Evolutionary conservation across 257 asterid genomes (phyloP), one percentile per base, ranked within the genome.

Genomic region (Rhazya stricta): DNA sequence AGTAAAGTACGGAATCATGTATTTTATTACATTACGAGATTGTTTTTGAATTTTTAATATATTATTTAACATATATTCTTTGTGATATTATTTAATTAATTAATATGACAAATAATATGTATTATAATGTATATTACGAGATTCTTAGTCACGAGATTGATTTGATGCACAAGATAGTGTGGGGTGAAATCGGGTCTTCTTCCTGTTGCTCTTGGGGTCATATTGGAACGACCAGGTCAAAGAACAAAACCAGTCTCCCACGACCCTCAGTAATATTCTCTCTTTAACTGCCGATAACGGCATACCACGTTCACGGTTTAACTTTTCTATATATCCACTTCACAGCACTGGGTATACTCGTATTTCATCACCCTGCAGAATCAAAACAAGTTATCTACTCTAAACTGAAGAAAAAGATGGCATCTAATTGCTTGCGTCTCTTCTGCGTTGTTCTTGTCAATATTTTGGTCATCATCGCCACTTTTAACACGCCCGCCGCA

Each of bases 401-500:
- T n/a, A 8, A 7, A 8, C 8, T 3, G 23, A 7, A 36, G 5
- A 2, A 1, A 21, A 34, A 9, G 0, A 68, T 50, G 75, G 78
- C 36, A 53, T 61, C 56, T 27, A 73, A 71, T 36, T 7, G 34
- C 34, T 30, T 21, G 23, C 43, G 41, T 42, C 19, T 23, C 53
- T 21, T 62, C 46, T 29, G 18, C 19, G 54, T 60, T 45, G 42
- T 15, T 42, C 63, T 36, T 58, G 0, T 43, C 43, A 27, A 19
- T 76, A 18, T 71, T 19, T 23, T 71, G 3, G 34, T 73, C 27
- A 4, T 75, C 1, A 25, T 77, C 13, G 36, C 32, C 16, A 6
- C 66, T 73, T 73, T 71, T 54, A 60, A 53, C 12, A 58, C 78
- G 72, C 51, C 86, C 53, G 41, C 54, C 25, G 5, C 62, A 18